Evolutionary conservation across 1,284 basidiomycete genomes (phyloP).

Genomic region (Pseudozyma hubeiensis): DNA sequence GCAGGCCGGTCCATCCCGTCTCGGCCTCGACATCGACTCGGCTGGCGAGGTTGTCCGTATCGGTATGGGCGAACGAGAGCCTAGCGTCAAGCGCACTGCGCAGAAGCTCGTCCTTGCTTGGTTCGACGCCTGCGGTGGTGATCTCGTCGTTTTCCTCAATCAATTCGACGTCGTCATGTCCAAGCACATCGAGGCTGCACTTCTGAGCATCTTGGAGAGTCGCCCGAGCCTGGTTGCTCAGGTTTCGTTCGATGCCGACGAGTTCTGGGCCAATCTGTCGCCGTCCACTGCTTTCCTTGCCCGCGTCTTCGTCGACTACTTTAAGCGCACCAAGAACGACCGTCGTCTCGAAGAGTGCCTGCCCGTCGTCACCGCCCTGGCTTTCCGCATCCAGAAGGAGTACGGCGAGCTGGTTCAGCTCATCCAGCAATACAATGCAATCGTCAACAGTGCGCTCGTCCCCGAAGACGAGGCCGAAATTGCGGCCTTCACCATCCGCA

Average conservation of each 20-base stretch:
- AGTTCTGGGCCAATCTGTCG: constrained; percentile 81
- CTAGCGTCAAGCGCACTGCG: constrained; percentile 81
- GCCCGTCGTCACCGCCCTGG: constrained; percentile 89
- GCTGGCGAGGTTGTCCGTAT: constrained; percentile 70
- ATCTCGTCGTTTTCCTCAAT: constrained; percentile 73
- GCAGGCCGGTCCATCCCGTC: constrained; percentile 39
- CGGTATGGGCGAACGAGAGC: constrained; percentile 88
- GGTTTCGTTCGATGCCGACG: constrained; percentile 76
- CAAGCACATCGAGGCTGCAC: constrained; percentile 77
- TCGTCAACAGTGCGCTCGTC: constrained; percentile 27
- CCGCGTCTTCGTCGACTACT: constrained; percentile 86
- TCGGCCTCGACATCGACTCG: constrained; percentile 54
- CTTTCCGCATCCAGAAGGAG: constrained; percentile 83
- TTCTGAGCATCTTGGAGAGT: constrained; percentile 76
- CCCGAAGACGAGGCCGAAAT: constrained; percentile 50
- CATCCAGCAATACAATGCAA: constrained; percentile 47
- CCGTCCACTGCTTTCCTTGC: constrained; percentile 86
- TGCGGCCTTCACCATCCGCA: constrained; percentile 49
- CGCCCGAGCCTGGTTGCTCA: constrained; percentile 75
- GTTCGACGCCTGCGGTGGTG: constrained; percentile 57
- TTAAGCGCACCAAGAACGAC: constrained; percentile 75
- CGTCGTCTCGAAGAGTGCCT: constrained; percentile 79
- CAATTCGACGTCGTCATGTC: constrained; percentile 76
- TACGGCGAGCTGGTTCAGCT: constrained; percentile 51
- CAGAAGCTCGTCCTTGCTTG: constrained; percentile 72